Base-by-base conservation (phyloP, 2,329 filamentous ascomycete species). In the Didymella glomerata region DNA sequence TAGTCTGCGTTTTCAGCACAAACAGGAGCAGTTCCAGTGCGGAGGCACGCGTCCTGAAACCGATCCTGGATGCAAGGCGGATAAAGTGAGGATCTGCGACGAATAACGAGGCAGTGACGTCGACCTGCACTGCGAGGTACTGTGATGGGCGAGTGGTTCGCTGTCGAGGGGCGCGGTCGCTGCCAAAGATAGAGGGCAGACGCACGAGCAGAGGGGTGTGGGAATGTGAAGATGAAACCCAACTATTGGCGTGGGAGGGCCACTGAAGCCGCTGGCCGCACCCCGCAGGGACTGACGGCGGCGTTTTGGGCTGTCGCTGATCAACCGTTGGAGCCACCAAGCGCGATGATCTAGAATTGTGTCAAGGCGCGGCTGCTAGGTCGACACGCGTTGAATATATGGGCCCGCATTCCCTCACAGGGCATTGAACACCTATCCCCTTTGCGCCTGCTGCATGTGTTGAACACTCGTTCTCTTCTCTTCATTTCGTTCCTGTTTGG, bases 311-410 rank as follows among this genome's bases (percentile, higher is more conserved):
- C 51, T 25, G 51, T 54, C 51, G 53, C 28, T 55, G 53, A 49
- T 55, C 46, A 55, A 49, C 53, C 53, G 53, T 55, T 55, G 53
- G 32, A 53, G 50, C 50, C 14, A 38, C 11, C 30, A 36, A 38
- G 34, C 18, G 54, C 48, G 18, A 41, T 51, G 53, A 41, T 57
- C 48, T 51, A 51, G 54, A 48, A 54, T 47, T 32, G 48, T 42
- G 30, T 50, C 36, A 24, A 25, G 48, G 40, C 50, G 40, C 40
- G 51, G 34, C n/a, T 54, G 44, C 44, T 48, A 27, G 18, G 54
- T 32, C 42, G 48, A 57, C 54, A 51, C 54, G 54, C 47, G 54
- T 56, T 56, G 53, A 30, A 50, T 50, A 57, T 57, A 57, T 57
- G 54, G 54, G 54, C 47, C 53, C 41, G 47, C 46, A 38, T 25